Percentiles rank a stretch among this genome's conserved stretches.
Evolutionary conservation across 2,329 filamentous ascomycete genomes (phyloP).

Genomic region (Xylogone sp.): DNA sequence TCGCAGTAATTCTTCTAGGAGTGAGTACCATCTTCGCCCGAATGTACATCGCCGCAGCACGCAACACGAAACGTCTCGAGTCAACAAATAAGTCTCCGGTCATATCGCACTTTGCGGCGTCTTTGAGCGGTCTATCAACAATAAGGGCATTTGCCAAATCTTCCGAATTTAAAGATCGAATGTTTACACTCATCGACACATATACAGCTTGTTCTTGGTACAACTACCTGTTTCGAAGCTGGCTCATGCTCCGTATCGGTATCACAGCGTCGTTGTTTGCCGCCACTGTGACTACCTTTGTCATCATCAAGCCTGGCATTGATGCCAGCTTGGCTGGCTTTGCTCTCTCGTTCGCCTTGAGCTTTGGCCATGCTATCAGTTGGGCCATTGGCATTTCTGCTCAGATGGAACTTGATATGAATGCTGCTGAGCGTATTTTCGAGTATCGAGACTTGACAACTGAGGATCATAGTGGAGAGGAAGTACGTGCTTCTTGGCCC

Average conservation of each 20-base stretch:
- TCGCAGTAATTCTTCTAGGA: slow-evolving; percentile 39
- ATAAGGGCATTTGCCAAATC: slow-evolving; percentile 70
- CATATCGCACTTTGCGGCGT: slow-evolving; percentile 64
- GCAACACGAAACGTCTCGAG: slow-evolving; percentile 72
- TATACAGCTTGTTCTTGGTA: slow-evolving; percentile 62
- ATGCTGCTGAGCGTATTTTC: slow-evolving; percentile 68
- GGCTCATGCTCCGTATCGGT: slow-evolving; percentile 69
- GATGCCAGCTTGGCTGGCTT: slow-evolving; percentile 70
- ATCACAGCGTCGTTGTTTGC: slow-evolving; percentile 67
- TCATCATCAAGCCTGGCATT: slow-evolving; percentile 56
- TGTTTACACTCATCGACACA: slow-evolving; percentile 64
- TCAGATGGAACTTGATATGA: slow-evolving; percentile 71
- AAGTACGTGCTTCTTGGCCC: slow-evolving; percentile 68
- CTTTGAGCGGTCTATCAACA: slow-evolving; percentile 66
- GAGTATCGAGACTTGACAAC: slow-evolving; percentile 68
- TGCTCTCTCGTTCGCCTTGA: slow-evolving; percentile 67
- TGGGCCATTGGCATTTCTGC: slow-evolving; percentile 63
- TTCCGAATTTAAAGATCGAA: slow-evolving; percentile 59
- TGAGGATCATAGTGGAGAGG: slow-evolving; percentile 57
- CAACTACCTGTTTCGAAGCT: slow-evolving; percentile 63
- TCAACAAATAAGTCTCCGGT: slow-evolving; percentile 72
- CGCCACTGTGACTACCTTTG: slow-evolving; percentile 56
- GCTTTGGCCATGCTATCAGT: slow-evolving; percentile 59
- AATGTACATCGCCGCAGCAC: slow-evolving; percentile 61
- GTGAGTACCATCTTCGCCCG: slow-evolving; percentile 37